Conservation (phyloP, 352 stramenopile genomes). For the Halophytophthora batemanensis region DNA sequence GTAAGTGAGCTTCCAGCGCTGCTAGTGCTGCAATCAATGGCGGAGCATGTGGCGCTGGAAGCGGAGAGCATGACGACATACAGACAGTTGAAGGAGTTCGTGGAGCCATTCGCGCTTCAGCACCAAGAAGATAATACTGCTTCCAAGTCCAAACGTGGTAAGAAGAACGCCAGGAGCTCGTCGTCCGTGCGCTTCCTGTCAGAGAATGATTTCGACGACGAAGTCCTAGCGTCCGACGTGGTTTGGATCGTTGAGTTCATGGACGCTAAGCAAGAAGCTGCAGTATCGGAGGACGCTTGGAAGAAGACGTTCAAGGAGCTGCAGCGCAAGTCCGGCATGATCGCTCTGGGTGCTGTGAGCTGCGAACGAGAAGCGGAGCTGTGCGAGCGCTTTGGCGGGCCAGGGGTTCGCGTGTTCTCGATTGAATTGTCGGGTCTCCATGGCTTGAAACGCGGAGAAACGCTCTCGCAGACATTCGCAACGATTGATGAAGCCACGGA, state of each 20-base stretch:
- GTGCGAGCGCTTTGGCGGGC: slow-evolving; percentile 48
- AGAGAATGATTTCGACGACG: slow-evolving; percentile 42
- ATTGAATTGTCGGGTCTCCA: slow-evolving; percentile 26
- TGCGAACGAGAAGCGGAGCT: slow-evolving; percentile 42
- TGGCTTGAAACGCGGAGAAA: slow-evolving; percentile 31
- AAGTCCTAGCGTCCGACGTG: slow-evolving; percentile 46
- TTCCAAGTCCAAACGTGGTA: slow-evolving; percentile 5
- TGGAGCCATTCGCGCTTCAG: slow-evolving; percentile 37
- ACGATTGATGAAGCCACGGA: slow-evolving; percentile 49
- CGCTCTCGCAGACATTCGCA: slow-evolving; percentile 36
- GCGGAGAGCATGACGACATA: slow-evolving; percentile 55
- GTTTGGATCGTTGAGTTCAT: slow-evolving; percentile 70
- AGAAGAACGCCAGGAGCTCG: slow-evolving; percentile 14
- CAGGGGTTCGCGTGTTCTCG: slow-evolving; percentile 53
- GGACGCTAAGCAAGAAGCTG: slow-evolving; percentile 29
- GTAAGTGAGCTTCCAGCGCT: slow-evolving; percentile 45
- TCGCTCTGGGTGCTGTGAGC: slow-evolving; percentile 52
- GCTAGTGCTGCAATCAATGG: slow-evolving; percentile 40
- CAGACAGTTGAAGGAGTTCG: slow-evolving; percentile 49
- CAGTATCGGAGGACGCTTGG: slow-evolving; percentile 34
- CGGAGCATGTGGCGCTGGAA: slow-evolving; percentile 24
- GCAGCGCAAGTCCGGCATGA: slow-evolving; percentile 58
- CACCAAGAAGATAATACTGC: slow-evolving; percentile 5
- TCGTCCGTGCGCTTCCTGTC: slow-evolving; percentile 40
- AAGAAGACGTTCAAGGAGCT: slow-evolving; percentile 45